phyloP scores from a whole-genome alignment of 345 rosid genomes.

The Excoecaria cochinchinensis region DNA sequence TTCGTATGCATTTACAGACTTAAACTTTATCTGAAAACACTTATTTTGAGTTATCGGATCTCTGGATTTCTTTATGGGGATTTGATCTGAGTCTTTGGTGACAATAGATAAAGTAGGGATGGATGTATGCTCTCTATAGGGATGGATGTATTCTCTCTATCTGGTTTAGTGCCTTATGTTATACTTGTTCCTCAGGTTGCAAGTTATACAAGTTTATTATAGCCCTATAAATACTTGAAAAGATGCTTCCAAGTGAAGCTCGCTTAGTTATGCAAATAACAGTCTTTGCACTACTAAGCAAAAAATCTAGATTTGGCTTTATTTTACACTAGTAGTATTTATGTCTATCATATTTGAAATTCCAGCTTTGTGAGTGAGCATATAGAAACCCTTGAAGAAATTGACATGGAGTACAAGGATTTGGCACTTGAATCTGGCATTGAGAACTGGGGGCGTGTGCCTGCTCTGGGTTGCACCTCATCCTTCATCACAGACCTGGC shows the following conservation, averaged over 20 bases:
- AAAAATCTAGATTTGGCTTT: not conserved
- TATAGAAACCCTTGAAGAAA: constrained; percentile 94
- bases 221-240: not conserved
- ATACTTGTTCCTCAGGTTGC: not conserved
- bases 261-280: not conserved
- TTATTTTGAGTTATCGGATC: not conserved
- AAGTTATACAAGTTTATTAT: not conserved
- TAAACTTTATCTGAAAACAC: not conserved
- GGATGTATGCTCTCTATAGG: no score
- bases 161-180: not conserved
- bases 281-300: not conserved
- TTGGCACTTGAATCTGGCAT: constrained; percentile 87
- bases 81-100: not conserved
- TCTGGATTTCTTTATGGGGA: not conserved
- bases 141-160: not conserved
- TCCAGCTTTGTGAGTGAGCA: constrained; percentile 92
- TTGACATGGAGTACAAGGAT: constrained; percentile 84
- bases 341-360: not conserved
- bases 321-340: not conserved
- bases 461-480: constrained; percentile 76
- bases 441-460: constrained; percentile 89
- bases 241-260: not conserved
- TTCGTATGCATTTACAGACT: not conserved
- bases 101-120: not conserved
- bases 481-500: constrained; percentile 89